These are phyloP conservation scores for Sporothrix humicola DNA, from an alignment of 2,329 filamentous ascomycete species.

Conservation along the genomic window DNA sequence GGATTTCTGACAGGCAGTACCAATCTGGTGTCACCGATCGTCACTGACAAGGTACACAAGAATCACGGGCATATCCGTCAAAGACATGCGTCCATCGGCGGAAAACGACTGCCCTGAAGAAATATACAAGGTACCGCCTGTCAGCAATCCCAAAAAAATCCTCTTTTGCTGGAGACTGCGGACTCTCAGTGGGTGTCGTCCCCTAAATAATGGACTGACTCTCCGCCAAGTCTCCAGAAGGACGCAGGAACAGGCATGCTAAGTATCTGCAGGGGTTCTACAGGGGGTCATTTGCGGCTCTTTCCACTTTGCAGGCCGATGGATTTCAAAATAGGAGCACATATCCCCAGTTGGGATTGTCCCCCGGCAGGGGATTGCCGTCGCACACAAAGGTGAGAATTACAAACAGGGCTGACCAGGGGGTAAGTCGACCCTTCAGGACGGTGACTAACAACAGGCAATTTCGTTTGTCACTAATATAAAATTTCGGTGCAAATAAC, in stretches of 20 bases:
- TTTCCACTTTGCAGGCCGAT: neutral
- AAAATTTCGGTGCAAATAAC: slow-evolving; percentile 2
- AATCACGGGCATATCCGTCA: neutral
- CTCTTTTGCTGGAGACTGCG: neutral
- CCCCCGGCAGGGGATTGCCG: slow-evolving; percentile 7
- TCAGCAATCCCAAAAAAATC: neutral
- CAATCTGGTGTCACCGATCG: neutral
- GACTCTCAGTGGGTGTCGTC: neutral
- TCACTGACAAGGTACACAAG: neutral
- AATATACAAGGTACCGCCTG: neutral
- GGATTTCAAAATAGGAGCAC: neutral
- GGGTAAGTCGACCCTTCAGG: neutral
- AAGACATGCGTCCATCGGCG: neutral
- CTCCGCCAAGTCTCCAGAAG: slow-evolving; percentile 9
- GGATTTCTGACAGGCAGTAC: neutral
- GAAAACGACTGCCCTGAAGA: neutral
- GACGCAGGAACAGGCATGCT: neutral
- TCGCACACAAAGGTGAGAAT: neutral
- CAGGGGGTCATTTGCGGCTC: slow-evolving; percentile 12
- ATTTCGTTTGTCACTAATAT: neutral
- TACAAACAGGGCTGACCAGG: slow-evolving; percentile 26
- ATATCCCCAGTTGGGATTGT: slow-evolving; percentile 19
- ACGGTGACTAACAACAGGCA: neutral
- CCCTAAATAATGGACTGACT: neutral
- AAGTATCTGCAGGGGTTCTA: neutral